Percentiles rank a stretch among this genome's conserved stretches.
phyloP scores from a whole-genome alignment of 805 yeast genomes.

The Wickerhamiella shivajii region DNA sequence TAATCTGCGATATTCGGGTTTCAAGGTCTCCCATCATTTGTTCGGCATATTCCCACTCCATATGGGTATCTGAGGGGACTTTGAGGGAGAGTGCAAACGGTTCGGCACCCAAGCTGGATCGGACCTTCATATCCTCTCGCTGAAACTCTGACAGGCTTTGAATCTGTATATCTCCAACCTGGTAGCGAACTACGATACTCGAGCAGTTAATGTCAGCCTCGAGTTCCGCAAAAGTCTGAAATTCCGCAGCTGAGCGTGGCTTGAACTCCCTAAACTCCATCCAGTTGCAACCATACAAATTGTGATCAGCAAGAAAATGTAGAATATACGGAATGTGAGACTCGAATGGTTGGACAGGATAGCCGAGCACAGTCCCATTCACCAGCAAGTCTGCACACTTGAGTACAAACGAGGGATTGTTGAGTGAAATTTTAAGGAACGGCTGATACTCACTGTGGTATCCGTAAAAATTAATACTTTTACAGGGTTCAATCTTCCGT shows the following conservation, averaged over 20 bases:
- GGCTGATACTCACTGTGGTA: conserved; percentile 50
- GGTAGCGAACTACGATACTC: conserved; percentile 43
- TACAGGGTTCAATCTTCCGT: conserved; percentile 34
- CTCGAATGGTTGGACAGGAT: conserved; percentile 44
- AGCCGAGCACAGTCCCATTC: conserved; percentile 31
- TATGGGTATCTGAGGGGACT: neutral
- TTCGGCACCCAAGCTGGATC: conserved; percentile 6
- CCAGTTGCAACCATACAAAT: conserved; percentile 78
- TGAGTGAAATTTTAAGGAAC: conserved; percentile 52
- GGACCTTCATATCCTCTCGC: conserved; percentile 9
- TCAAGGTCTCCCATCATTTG: conserved; percentile 1
- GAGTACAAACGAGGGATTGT: conserved; percentile 45
- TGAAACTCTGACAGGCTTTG: conserved; percentile 13
- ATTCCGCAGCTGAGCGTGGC: neutral
- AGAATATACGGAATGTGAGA: conserved; percentile 63
- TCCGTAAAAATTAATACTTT: conserved; percentile 76
- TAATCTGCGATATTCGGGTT: neutral
- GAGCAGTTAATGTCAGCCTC: conserved; percentile 59
- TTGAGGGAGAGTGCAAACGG: conserved; percentile 7
- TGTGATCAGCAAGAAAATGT: conserved; percentile 73
- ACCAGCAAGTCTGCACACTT: conserved; percentile 39
- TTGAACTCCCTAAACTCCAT: conserved; percentile 26
- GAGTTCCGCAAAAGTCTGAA: conserved; percentile 42
- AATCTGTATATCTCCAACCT: conserved; percentile 19
- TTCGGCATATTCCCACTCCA: conserved; percentile 6